phyloP scores from a whole-genome alignment of 257 asterid species.

The Forsythia viridissima region DNA sequence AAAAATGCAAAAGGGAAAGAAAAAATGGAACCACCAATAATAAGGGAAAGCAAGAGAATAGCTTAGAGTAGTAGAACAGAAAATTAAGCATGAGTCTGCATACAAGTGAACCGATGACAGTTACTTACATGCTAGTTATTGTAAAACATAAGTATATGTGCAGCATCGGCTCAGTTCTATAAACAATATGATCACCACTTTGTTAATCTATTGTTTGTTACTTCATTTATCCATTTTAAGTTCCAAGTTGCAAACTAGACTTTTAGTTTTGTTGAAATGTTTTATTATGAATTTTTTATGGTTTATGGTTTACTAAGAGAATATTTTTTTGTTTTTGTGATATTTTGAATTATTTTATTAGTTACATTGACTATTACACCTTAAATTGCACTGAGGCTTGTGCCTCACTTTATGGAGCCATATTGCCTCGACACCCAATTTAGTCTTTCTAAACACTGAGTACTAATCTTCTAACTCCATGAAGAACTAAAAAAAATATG shows the following conservation, averaged over 20 bases:
- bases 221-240: background rate
- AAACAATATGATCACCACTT: background rate
- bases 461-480: background rate
- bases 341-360: background rate
- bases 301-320: background rate
- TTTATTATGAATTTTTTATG: background rate
- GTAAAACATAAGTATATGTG: background rate
- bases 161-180: background rate
- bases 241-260: background rate
- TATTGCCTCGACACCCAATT: background rate
- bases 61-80: background rate
- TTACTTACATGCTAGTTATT: background rate
- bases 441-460: background rate
- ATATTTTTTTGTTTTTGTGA: background rate
- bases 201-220: background rate
- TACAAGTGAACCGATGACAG: background rate
- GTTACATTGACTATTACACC: background rate
- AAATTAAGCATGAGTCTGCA: background rate
- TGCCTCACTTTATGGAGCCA: background rate
- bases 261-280: background rate
- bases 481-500: background rate
- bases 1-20: background rate
- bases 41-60: background rate
- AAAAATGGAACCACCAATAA: background rate
- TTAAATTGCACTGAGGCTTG: background rate